Conservation (phyloP, 1,139 yeast species). For the Yamadazyma siamensis region DNA sequence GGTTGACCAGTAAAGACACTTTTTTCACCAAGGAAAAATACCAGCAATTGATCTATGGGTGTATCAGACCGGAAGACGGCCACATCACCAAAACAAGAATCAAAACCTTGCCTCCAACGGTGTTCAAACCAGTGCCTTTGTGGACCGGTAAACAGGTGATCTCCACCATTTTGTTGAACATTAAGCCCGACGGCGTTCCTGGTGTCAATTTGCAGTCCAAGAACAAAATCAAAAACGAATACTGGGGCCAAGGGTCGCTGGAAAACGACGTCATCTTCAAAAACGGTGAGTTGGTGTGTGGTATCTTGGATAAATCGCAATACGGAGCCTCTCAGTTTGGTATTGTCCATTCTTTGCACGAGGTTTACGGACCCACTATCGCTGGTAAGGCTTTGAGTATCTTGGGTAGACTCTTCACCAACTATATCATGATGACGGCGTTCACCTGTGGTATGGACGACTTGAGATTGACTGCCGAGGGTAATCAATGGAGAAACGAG, state of each 20-base stretch:
- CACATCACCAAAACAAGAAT: conserved; percentile 75
- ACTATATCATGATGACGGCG: conserved; percentile 87
- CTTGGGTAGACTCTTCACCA: conserved; percentile 90
- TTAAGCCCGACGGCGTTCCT: conserved; percentile 82
- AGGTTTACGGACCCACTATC: conserved; percentile 85
- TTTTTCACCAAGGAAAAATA: conserved; percentile 89
- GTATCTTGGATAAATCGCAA: conserved; percentile 95
- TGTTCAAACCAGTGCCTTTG: conserved; percentile 78
- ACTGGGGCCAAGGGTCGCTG: conserved; percentile 82
- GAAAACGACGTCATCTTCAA: conserved; percentile 86
- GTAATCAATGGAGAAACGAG: conserved; percentile 84
- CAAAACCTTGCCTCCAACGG: conserved; percentile 83
- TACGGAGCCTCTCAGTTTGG: conserved; percentile 98
- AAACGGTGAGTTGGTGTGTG: conserved; percentile 84
- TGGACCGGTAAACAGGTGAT: conserved; percentile 99
- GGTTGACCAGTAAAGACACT: conserved; percentile 91
- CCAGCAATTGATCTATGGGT: conserved; percentile 91
- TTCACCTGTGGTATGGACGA: conserved; percentile 99
- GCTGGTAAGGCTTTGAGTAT: conserved; percentile 91
- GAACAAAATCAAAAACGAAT: conserved; percentile 90
- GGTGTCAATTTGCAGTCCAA: conserved; percentile 82
- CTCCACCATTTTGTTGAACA: conserved; percentile 82
- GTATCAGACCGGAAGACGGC: conserved; percentile 98
- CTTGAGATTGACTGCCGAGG: conserved; percentile 84
- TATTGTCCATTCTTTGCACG: conserved; percentile 93